Conservation (phyloP, 371 early-diverging fungal species). For the Mortierella sp. region DNA sequence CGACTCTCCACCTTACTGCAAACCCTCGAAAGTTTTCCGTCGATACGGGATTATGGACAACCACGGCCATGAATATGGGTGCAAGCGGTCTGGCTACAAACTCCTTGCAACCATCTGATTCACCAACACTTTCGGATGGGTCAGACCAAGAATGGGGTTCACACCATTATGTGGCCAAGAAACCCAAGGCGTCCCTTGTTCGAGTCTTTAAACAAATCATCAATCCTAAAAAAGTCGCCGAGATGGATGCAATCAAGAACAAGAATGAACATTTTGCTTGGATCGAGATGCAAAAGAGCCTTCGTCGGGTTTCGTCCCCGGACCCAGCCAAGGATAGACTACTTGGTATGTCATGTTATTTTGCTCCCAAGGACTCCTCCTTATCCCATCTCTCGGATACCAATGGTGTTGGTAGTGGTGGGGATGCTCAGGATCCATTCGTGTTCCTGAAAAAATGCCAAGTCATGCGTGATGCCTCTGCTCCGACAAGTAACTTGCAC, state of each 20-base stretch:
- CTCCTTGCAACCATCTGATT: neutral
- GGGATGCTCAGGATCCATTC: constrained; percentile 28
- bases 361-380: too few species aligned
- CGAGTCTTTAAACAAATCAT: constrained; percentile 47
- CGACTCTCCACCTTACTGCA: constrained; percentile 4
- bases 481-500: neutral
- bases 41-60: constrained; percentile 3
- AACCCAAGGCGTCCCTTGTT: constrained; percentile 44
- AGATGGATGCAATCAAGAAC: constrained; percentile 41
- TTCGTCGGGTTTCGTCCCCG: constrained; percentile 37
- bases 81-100: neutral
- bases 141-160: neutral
- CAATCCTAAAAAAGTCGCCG: constrained; percentile 46
- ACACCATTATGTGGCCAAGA: constrained; percentile 32
- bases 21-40: constrained; percentile 27
- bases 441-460: constrained; percentile 26
- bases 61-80: neutral
- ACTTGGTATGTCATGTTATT: neutral
- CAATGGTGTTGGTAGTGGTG: too few species aligned
- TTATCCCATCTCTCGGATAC: too few species aligned
- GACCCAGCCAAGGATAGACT: constrained; percentile 29
- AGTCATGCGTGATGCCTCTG: constrained; percentile 22
- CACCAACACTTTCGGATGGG: neutral
- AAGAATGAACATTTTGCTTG: constrained; percentile 50
- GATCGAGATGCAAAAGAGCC: constrained; percentile 50